Base-by-base conservation (phyloP, 2,329 filamentous ascomycete genomes). In the Aspergillus pseudonomiae region DNA sequence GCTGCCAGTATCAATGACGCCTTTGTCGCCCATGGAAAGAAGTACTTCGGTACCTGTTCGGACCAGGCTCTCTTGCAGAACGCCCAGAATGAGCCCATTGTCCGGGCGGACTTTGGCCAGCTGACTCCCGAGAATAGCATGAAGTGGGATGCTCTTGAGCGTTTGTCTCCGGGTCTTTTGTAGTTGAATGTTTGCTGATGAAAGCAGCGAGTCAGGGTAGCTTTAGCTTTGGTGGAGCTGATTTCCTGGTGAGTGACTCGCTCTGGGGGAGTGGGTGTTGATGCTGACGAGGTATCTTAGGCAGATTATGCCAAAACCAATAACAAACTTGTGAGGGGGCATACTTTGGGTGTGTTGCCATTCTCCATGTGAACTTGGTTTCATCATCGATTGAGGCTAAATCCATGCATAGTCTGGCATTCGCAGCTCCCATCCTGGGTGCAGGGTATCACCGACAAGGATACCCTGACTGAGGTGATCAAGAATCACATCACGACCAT, bases 111-210 rank as follows among this genome's bases (percentile, higher is more conserved):
- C 71, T 90, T 90, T 68, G 88, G 88, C 45, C 83, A 87, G 74
- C 79, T 89, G 39, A 89, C 88, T 0, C 86, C 87, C 0, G 86
- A 85, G 63, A 91, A 91, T 73, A 83, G 83, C 6, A 85, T 88
- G 77, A 86, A 87, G 80, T 91, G 87, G 88, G 82, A 88, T 65
- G 80, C 82, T 64, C 88, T 82, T 45, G 87, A 92, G 80, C 85
- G 72, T 73, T 24, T 56, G 72, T 69, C 28, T 9, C 26, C 28
- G 16, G 3, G 2, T 48, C 3, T 45, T 5, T 28, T 2, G 2
- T 3, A 26, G n/a, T 6, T 26, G 16, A 3, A 3, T 9, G 30
- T 56, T 21, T 30, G 28, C 57, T 60, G 46, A 59, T 30, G 24
- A 6, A 32, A 19, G 7, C 59, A 70, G 68, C 86, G 1, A 71